A percentile compares a stretch with the other conserved stretches of the same genome.
These are phyloP conservation scores for Cryptococcus sp. DNA, from an alignment of 1,284 basidiomycete species.

Conservation along the genomic window DNA sequence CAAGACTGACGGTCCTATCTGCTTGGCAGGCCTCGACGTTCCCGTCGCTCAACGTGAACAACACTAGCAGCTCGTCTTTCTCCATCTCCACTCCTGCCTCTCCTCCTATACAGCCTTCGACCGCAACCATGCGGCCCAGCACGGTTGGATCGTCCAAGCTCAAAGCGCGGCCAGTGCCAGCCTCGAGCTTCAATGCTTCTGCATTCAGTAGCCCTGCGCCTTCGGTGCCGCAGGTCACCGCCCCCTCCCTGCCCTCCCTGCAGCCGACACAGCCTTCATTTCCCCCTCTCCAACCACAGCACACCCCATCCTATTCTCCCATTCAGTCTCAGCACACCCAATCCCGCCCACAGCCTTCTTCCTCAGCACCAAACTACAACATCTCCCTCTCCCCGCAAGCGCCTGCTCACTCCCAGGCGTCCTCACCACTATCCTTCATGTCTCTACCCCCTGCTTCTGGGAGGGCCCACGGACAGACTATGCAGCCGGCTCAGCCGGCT, in stretches of 20 bases:
- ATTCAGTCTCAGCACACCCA: background rate
- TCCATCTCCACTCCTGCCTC: slow-evolving; percentile 9
- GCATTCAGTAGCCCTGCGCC: slow-evolving; percentile 24
- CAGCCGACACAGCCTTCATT: slow-evolving; percentile 8
- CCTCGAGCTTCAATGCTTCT: slow-evolving; percentile 39
- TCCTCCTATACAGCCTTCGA: slow-evolving; percentile 1
- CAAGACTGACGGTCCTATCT: background rate
- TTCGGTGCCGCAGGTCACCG: background rate
- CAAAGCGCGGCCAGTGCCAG: slow-evolving; percentile 38
- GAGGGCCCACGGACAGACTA: background rate
- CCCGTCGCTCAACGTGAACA: slow-evolving; percentile 14
- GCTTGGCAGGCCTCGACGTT: slow-evolving; percentile 23
- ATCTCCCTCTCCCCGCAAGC: slow-evolving; percentile 37
- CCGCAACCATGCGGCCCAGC: background rate
- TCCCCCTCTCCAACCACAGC: slow-evolving; percentile 16
- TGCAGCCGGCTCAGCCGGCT: slow-evolving; percentile 1
- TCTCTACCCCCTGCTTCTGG: slow-evolving; percentile 6
- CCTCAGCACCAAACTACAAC: slow-evolving; percentile 45
- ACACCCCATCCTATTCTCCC: background rate
- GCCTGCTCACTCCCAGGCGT: slow-evolving; percentile 13
- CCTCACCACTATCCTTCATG: slow-evolving; percentile 15
- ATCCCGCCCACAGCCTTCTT: background rate
- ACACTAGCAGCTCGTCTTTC: slow-evolving; percentile 11
- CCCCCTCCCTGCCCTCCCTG: slow-evolving; percentile 2
- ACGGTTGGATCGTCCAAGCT: slow-evolving; percentile 19